Evolutionary conservation across 805 yeast genomes (phyloP), one percentile per base, ranked within the genome.

Genomic region (Kazachstania viticola): DNA sequence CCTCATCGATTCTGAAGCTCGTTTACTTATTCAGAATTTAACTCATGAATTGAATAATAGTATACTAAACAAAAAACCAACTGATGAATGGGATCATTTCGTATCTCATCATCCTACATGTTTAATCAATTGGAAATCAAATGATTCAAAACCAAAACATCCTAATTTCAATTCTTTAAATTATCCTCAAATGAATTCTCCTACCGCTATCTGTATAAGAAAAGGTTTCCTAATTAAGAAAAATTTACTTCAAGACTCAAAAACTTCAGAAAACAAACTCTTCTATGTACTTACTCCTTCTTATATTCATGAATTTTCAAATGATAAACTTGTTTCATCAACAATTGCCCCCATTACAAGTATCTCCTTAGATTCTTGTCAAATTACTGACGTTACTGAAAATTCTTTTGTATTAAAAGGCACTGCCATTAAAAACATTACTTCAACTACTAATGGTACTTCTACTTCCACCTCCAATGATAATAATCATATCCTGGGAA

Each of bases 11-110:
- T 49, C 65, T 2, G 80, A 75, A 48, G 60, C 71, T 17, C 63
- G 69, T 27, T 60, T 66, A 36, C 59, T 75, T 45, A 59, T 74
- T 21, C 70, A 71, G 31, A 73, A 67, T 42, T 58, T 77, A 30
- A 45, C 54, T 30, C 57, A 54, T 35, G 61, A 66, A 33, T 34
- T 55, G 31, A 49, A 52, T 17, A 45, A 48, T 60, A 73, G 39
- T 64, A 71, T 51, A 47, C 70, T 42, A 52, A 64, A 41, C 9
- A 73, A 73, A 41, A 75, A 72, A 29, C 64, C 72, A 13, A 65
- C 64, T 25, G 58, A 67, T 38, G 85, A 77, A 51, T 77, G 84
- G 84, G 79, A 76, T 45, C 68, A 69, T 27, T 76, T 75, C 39
- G 71, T 77, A 32, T 59, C 60, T 30, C 51, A 55, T 28, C 60